Percentiles rank a stretch among this genome's conserved stretches.
These are phyloP conservation scores for Sporopachydermia lactativora DNA, from an alignment of 805 yeast species.

Conservation along the genomic window DNA sequence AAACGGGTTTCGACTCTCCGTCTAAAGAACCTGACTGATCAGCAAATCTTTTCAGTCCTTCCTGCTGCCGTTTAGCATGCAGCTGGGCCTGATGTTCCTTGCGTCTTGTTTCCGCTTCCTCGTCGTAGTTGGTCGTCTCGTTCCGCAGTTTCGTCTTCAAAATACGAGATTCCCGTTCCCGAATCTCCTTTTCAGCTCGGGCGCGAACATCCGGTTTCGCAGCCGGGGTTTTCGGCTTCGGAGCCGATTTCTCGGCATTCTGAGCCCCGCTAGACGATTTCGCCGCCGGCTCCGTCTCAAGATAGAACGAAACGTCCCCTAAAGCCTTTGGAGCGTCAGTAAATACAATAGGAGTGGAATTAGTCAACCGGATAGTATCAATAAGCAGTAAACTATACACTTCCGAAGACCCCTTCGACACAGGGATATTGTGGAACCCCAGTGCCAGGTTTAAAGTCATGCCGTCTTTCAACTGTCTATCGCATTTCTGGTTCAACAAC, in stretches of 20 bases:
- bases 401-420: slow-evolving; percentile 23
- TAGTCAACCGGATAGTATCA: slow-evolving; percentile 66
- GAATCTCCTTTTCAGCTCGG: slow-evolving; percentile 14
- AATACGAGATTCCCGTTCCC: slow-evolving; percentile 42
- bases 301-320: slow-evolving; percentile 70
- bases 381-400: slow-evolving; percentile 60
- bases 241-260: slow-evolving; percentile 16
- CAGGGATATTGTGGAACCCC: slow-evolving; percentile 55
- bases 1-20: slow-evolving; percentile 42
- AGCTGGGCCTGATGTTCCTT: slow-evolving; percentile 71
- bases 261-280: slow-evolving; percentile 13
- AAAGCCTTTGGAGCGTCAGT: slow-evolving; percentile 63
- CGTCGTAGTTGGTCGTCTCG: slow-evolving; percentile 60
- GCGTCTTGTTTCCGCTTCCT: slow-evolving; percentile 64
- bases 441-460: slow-evolving; percentile 62
- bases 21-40: slow-evolving; percentile 55
- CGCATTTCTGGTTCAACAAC: slow-evolving; percentile 59
- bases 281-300: slow-evolving; percentile 23
- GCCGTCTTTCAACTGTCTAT: slow-evolving; percentile 52
- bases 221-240: slow-evolving; percentile 14
- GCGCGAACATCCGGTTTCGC: slow-evolving; percentile 1
- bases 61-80: slow-evolving; percentile 75
- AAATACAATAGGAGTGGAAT: slow-evolving; percentile 44
- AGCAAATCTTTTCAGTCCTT: slow-evolving; percentile 72
- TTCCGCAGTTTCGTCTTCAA: slow-evolving; percentile 49